These are phyloP conservation scores for Pilobolus umbonatus DNA, from an alignment of 192 early-diverging fungal genomes.

Conservation along the genomic window DNA sequence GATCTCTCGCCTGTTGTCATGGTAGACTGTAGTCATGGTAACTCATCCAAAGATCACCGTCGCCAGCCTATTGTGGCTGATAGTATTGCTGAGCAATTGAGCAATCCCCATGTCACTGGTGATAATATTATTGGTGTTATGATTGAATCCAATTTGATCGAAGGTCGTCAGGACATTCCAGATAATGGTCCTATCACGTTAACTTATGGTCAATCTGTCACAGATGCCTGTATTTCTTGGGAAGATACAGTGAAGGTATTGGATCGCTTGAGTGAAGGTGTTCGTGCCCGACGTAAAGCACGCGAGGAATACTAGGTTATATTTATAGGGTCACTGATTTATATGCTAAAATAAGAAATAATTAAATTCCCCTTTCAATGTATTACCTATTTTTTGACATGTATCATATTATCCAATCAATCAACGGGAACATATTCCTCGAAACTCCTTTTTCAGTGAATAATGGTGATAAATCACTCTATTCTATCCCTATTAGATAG, in stretches of 20 bases:
- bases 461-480: no score
- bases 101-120: slow-evolving; percentile 54
- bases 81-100: slow-evolving; percentile 46
- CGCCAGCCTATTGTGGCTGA: slow-evolving; percentile 75
- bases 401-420: no score
- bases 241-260: slow-evolving; percentile 79
- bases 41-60: slow-evolving; percentile 81
- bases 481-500: no score
- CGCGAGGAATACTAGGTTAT: no score
- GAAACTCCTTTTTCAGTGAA: no score
- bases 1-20: slow-evolving; percentile 62
- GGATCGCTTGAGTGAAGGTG: slow-evolving; percentile 67
- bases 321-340: no score
- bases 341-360: no score
- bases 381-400: no score
- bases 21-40: slow-evolving; percentile 98
- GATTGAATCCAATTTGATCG: slow-evolving; percentile 90
- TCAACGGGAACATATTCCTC: no score
- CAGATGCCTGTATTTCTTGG: slow-evolving; percentile 94
- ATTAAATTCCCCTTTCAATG: no score
- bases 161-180: slow-evolving; percentile 75
- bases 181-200: slow-evolving; percentile 64
- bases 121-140: slow-evolving; percentile 87
- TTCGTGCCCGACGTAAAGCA: slow-evolving; percentile 64
- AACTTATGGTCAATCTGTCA: slow-evolving; percentile 83